phyloP scores from a whole-genome alignment of 2,329 filamentous ascomycete species.

The Fusarium phyllophilum region DNA sequence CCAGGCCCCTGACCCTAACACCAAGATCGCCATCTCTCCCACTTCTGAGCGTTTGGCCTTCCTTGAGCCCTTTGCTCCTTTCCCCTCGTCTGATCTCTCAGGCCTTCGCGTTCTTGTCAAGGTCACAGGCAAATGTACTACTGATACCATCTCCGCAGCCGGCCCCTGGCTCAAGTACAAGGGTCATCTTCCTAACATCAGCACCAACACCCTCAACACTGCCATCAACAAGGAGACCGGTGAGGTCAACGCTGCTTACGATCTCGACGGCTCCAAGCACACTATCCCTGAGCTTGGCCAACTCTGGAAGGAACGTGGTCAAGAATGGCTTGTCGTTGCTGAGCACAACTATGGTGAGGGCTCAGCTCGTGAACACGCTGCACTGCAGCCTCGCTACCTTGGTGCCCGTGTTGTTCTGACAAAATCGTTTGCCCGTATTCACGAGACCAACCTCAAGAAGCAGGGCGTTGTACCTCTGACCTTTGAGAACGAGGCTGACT shows the following conservation, averaged over 20 bases:
- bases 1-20: constrained; percentile 75
- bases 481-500: constrained; percentile 88
- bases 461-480: constrained; percentile 96
- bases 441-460: constrained; percentile 97
- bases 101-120: constrained; percentile 92
- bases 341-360: constrained; percentile 98
- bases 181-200: constrained; percentile 97
- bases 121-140: constrained; percentile 96
- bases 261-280: constrained; percentile 77
- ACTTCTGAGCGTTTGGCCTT: constrained; percentile 90
- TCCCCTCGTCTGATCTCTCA: constrained; percentile 79
- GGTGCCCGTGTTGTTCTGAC: constrained; percentile 84
- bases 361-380: constrained; percentile 88
- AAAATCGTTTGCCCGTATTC: constrained; percentile 91
- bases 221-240: constrained; percentile 91
- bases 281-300: constrained; percentile 89
- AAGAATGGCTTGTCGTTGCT: constrained; percentile 92
- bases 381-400: constrained; percentile 89
- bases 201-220: constrained; percentile 95
- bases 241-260: constrained; percentile 92
- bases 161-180: constrained; percentile 99
- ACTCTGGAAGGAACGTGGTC: constrained; percentile 79
- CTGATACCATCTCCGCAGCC: constrained; percentile 95
- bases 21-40: constrained; percentile 81
- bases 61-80: constrained; percentile 88